A percentile compares a stretch with the other conserved stretches of the same genome.
These are phyloP conservation scores for Nepenthes alata DNA, from an alignment of 179 eudicot species.

Conservation along the genomic window DNA sequence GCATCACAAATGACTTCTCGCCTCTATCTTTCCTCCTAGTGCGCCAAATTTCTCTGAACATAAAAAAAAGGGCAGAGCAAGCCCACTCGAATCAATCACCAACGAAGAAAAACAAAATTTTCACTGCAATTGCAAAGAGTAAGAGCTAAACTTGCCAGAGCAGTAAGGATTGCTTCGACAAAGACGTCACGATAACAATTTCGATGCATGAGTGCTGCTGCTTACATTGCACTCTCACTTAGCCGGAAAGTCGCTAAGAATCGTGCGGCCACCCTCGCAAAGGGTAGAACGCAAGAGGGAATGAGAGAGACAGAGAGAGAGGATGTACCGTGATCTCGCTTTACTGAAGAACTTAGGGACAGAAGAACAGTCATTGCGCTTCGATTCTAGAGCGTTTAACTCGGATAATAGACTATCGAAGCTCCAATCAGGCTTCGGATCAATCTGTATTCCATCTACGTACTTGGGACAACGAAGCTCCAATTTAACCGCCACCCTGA, in stretches of 20 bases:
- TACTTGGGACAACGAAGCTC: slow-evolving; percentile 28
- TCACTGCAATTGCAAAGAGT: no score
- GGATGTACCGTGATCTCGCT: slow-evolving; percentile 26
- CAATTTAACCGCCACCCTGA: slow-evolving; percentile 42
- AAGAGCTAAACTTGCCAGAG: no score
- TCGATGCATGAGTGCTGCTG: no score
- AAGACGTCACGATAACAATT: background rate
- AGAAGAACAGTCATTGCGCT: slow-evolving; percentile 27
- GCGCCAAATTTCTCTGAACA: slow-evolving; percentile 22
- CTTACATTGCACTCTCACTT: no score
- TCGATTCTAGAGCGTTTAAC: slow-evolving; percentile 42
- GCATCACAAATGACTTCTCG: slow-evolving; percentile 45
- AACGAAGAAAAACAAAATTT: background rate
- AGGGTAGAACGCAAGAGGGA: background rate
- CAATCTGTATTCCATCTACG: slow-evolving; percentile 39
- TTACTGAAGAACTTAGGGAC: slow-evolving; percentile 38
- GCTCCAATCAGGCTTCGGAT: slow-evolving; percentile 86
- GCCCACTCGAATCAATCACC: background rate
- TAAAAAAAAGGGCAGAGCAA: background rate
- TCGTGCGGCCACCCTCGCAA: no score
- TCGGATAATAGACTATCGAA: slow-evolving; percentile 48
- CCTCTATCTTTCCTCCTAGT: slow-evolving; percentile 13
- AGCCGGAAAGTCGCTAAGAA: no score
- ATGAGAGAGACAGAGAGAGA: background rate
- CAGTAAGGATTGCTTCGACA: no score